Evolutionary conservation across 2,329 filamentous ascomycete species (phyloP).

Genomic region (Fusarium subglutinans): DNA sequence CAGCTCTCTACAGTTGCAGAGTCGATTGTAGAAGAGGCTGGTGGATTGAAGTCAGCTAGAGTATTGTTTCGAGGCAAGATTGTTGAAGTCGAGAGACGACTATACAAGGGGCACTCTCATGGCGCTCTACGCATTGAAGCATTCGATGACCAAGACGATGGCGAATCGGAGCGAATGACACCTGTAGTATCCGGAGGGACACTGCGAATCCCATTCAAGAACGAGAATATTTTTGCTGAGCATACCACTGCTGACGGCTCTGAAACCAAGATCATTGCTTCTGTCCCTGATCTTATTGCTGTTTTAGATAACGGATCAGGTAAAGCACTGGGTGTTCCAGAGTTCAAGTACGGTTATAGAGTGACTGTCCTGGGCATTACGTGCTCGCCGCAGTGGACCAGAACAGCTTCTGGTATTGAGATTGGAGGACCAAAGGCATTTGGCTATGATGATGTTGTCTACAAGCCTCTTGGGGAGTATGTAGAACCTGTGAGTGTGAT

Average conservation of each 20-base stretch:
- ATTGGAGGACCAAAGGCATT: neutral
- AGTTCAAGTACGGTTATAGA: slow-evolving; percentile 20
- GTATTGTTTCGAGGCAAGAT: neutral
- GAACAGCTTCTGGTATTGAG: neutral
- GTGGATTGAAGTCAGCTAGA: neutral
- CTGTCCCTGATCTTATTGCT: slow-evolving; percentile 24
- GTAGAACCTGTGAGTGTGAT: neutral
- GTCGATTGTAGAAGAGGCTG: neutral
- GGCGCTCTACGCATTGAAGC: neutral
- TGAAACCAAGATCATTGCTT: neutral
- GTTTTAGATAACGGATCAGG: slow-evolving; percentile 11
- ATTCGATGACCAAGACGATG: neutral
- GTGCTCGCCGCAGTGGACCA: slow-evolving; percentile 16
- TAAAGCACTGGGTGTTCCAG: slow-evolving; percentile 15
- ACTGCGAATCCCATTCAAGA: neutral
- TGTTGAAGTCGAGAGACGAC: neutral
- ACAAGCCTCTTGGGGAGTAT: neutral
- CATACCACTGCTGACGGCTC: neutral
- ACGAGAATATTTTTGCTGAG: neutral
- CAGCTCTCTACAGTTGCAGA: neutral
- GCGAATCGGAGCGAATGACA: neutral
- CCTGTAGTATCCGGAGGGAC: neutral
- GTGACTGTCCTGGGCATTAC: slow-evolving; percentile 12
- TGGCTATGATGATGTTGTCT: neutral
- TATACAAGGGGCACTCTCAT: neutral